Evolutionary conservation across 306 rosid species (phyloP), one percentile per base, ranked within the genome.

Genomic region (Prunus salicina): DNA sequence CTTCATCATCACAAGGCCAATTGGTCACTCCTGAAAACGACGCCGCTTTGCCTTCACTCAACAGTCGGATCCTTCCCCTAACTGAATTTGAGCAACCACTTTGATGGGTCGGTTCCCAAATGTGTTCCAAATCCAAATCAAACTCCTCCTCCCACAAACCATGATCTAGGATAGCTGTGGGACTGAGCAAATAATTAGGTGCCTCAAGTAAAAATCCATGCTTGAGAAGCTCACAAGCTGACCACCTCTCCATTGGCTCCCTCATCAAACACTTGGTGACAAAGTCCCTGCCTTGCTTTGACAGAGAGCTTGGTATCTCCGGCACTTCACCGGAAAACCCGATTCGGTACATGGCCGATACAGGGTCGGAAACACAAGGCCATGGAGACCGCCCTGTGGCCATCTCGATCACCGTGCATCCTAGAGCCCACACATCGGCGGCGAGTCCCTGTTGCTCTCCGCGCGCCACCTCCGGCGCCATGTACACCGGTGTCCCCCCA

Each of bases 401-500:
- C 99, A 95, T 90, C 89, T 95, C 93, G 41, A 92, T 45, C 9
- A 95, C 76, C 5, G 93, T 84, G 67, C 99, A 95, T 3, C 97
- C 99, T 11, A 95, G 81, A 32, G 93, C 97, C 99, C 99, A 95
- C 15, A 95, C 89, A 25, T 95, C 99, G 34, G 97, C 96, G 8
- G 90, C 66, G 65, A 82, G 87, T 6, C 93, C 96, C 81, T 95
- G 97, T 24, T 87, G 32, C 57, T 95, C 96, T 45, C 96, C 97
- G 47, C 97, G 93, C 32, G 97, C 97, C 81, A 88, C 99, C 86
- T 95, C 97, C 8, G 99, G 99, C 0, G 97, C 92, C 99, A 95
- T 90, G 84, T 84, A 95, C 24, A 74, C 82, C 15, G 97, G 99
- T 0, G 99, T 90, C 3, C 99, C 97, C 0, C 88, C 81, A 12